A percentile compares a stretch with the other conserved stretches of the same genome.
phyloP scores from a whole-genome alignment of 495 filamentous ascomycete genomes.

The Hypomontagnella monticulosa region DNA sequence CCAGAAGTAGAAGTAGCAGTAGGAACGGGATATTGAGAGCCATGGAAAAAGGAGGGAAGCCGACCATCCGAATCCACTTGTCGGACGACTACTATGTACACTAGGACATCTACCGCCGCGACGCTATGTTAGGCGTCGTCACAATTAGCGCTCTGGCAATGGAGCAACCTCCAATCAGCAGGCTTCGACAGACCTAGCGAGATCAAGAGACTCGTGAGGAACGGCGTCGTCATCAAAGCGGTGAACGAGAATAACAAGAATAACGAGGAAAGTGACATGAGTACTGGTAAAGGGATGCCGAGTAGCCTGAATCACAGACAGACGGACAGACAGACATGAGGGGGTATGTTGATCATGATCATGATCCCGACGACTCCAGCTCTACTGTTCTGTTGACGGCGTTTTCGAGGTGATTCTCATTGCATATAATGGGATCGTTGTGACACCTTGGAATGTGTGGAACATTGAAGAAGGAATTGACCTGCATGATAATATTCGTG shows the following conservation, averaged over 20 bases:
- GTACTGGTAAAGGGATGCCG: conserved; percentile 25
- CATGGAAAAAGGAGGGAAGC: conserved; percentile 14
- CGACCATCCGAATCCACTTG: conserved; percentile 28
- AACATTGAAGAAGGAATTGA: not conserved
- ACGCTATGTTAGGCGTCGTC: conserved; percentile 33
- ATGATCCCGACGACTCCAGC: not conserved
- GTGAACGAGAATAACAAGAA: conserved; percentile 40
- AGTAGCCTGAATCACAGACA: conserved; percentile 21
- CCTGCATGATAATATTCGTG: too few species aligned
- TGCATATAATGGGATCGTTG: conserved; percentile 31
- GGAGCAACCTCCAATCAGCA: conserved; percentile 32
- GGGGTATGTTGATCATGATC: conserved; percentile 35
- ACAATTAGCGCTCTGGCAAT: conserved; percentile 38
- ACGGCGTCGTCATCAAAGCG: conserved; percentile 26
- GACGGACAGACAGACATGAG: too few species aligned
- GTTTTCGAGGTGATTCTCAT: conserved; percentile 3
- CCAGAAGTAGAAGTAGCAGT: not conserved
- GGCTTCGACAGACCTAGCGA: conserved; percentile 8
- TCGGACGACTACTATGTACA: conserved; percentile 13
- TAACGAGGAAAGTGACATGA: conserved; percentile 18
- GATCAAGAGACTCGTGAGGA: conserved; percentile 33
- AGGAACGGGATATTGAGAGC: conserved; percentile 8
- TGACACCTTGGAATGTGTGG: not conserved
- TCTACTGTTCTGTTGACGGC: conserved; percentile 13
- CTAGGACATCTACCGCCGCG: conserved; percentile 23